A percentile compares a stretch with the other conserved stretches of the same genome.
Evolutionary conservation across 805 yeast genomes (phyloP).

Genomic region (Diddensiella caesifluorescens): DNA sequence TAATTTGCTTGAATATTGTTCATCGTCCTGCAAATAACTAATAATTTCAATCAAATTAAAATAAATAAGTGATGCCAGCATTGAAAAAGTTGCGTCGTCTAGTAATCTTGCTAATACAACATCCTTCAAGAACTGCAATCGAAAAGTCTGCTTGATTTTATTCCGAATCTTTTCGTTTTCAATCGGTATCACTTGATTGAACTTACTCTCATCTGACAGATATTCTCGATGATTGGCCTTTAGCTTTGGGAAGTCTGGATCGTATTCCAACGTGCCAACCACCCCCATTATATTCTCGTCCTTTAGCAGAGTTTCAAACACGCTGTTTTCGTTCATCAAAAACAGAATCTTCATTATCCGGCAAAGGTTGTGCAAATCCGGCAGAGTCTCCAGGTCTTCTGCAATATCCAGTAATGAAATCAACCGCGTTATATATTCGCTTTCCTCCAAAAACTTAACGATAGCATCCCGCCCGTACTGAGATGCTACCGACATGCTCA

Average conservation of each 20-base stretch:
- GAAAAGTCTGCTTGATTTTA: constrained; percentile 67
- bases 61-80: constrained; percentile 62
- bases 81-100: constrained; percentile 72
- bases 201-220: constrained; percentile 49
- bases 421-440: constrained; percentile 49
- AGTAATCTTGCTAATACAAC: constrained; percentile 75
- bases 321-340: constrained; percentile 60
- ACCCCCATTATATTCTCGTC: constrained; percentile 53
- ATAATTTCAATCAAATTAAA: constrained; percentile 64
- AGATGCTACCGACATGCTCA: constrained; percentile 58
- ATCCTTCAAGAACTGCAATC: constrained; percentile 77
- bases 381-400: constrained; percentile 49
- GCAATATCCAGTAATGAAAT: constrained; percentile 48
- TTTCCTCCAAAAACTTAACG: constrained; percentile 48
- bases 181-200: constrained; percentile 69
- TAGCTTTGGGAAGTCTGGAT: constrained; percentile 73
- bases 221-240: constrained; percentile 78
- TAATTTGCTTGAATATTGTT: constrained; percentile 49
- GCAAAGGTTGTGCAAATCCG: constrained; percentile 59
- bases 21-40: constrained; percentile 48
- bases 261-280: constrained; percentile 82
- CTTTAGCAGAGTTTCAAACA: constrained; percentile 53
- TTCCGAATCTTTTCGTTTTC: constrained; percentile 43
- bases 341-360: constrained; percentile 59
- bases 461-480: constrained; percentile 59